These are phyloP conservation scores for Tuber microsphaerosporum DNA, from an alignment of 495 filamentous ascomycete genomes.

Conservation along the genomic window DNA sequence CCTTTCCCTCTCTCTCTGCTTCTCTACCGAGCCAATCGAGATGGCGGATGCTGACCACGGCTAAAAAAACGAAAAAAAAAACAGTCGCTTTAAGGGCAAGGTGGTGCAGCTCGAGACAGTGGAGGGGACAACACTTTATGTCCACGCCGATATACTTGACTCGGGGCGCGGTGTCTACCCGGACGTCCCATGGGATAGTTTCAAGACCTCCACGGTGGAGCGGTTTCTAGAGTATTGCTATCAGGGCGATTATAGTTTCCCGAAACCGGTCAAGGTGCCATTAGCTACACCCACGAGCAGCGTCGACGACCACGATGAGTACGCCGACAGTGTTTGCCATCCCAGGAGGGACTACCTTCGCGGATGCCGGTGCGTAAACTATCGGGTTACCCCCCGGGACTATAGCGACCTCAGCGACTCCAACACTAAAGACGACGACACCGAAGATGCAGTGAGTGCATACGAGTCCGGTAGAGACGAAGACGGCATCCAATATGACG, in stretches of 20 bases:
- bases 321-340: neutral
- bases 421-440: neutral
- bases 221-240: constrained; percentile 86
- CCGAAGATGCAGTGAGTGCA: neutral
- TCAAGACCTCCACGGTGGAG: constrained; percentile 52
- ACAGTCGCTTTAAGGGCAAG: neutral
- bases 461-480: too few species aligned
- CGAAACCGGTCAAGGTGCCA: neutral
- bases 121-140: neutral
- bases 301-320: neutral
- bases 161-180: neutral
- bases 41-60: neutral
- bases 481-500: neutral
- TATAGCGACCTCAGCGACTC: neutral
- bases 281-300: neutral
- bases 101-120: neutral
- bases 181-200: neutral
- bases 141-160: neutral
- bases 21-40: neutral
- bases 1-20: neutral
- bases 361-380: neutral
- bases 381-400: neutral
- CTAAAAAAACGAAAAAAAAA: neutral
- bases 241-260: constrained; percentile 61
- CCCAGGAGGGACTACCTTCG: too few species aligned